These are phyloP conservation scores for Pseudozyma thailandica DNA, from an alignment of 1,284 basidiomycete species.

Conservation along the genomic window DNA sequence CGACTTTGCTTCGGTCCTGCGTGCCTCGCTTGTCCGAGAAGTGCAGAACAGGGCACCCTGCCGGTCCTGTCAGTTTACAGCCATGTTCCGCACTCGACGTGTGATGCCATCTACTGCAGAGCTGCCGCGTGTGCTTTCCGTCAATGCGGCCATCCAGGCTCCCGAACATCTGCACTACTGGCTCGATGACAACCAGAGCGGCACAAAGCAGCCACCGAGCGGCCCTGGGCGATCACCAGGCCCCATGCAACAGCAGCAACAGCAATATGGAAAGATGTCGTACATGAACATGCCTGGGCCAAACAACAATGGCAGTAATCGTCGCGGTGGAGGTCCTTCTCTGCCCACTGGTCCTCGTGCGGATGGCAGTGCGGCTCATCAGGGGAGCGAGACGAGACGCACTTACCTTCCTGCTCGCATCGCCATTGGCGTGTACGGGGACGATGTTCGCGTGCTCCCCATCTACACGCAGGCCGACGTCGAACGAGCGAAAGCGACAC, in stretches of 20 bases:
- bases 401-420: conserved; percentile 70
- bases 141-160: conserved; percentile 85
- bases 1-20: conserved; percentile 79
- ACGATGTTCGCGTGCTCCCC: conserved; percentile 44
- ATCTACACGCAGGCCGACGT: conserved; percentile 33
- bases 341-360: conserved; percentile 20
- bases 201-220: conserved; percentile 2
- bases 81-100: conserved; percentile 74
- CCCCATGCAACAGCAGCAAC: conserved; percentile 14
- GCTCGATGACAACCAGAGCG: conserved; percentile 73
- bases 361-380: conserved; percentile 2
- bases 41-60: conserved; percentile 87
- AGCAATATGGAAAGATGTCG: conserved; percentile 20
- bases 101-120: conserved; percentile 72
- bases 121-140: conserved; percentile 84
- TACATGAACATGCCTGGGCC: conserved; percentile 28
- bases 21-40: conserved; percentile 81
- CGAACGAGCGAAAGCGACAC: conserved; percentile 26
- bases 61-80: conserved; percentile 74
- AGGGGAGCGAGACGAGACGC: conserved; percentile 28
- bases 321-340: conserved; percentile 10
- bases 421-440: conserved; percentile 46
- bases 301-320: conserved; percentile 64
- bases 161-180: conserved; percentile 82
- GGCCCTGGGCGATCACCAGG: conserved; percentile 5